Base-by-base conservation (phyloP, 2,329 filamentous ascomycete species). In the Fusarium vanettenii region DNA sequence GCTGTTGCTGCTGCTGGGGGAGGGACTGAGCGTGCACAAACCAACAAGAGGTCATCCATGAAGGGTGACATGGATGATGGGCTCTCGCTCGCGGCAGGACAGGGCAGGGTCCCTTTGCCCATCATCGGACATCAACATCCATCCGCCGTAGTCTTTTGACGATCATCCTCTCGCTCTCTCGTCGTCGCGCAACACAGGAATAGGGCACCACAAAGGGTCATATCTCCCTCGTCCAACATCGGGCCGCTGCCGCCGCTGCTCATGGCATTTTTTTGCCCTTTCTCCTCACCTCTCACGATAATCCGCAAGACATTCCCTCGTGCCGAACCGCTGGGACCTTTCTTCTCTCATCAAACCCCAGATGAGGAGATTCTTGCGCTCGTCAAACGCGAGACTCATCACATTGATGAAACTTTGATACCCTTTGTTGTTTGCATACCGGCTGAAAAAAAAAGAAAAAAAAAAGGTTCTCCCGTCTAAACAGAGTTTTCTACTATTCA, bases 341-440 rank as follows among this genome's bases (percentile, higher is more conserved):
- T 20, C 16, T 48, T 48, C 18, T 45, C 45, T 50, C 45, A 27
- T 75, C 68, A 63, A 69, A 69, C 41, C 66, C 76, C 72, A 59
- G 71, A 75, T 76, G 60, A 59, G 76, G 76, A 57, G 43, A 78
- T 69, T 71, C 72, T 78, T 77, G 76, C 76, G 76, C 76, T 73
- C 62, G 74, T 76, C 63, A 50, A 64, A 66, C 67, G 31, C 67
- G 45, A 59, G 50, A 31, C 25, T 22, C 14, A 13, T 31, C 25
- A 29, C 20, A 6, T 25, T 22, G 20, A 64, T 50, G 45, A 50
- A 37, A 55, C 41, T 60, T 45, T 61, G 66, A 27, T 63, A 14
- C 9, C 27, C 27, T 55, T 31, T 55, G 39, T 25, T 45, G 52
- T 59, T 57, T 60, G 50, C 71, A 62, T 65, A 41, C 67, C 50